phyloP scores from a whole-genome alignment of 176 grass and related monocot species.

The Carex pumila region DNA sequence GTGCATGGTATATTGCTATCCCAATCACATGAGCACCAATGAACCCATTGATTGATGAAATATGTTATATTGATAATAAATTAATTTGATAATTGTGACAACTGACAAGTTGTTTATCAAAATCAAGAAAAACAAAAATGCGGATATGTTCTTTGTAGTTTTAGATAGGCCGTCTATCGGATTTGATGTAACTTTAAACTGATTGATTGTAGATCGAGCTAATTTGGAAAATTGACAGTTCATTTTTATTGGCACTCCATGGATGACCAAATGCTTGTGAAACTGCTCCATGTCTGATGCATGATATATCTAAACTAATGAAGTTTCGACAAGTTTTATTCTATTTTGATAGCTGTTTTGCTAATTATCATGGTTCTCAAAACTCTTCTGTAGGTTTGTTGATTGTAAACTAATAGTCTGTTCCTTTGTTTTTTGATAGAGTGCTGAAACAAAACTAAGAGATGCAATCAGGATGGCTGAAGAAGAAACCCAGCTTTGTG shows the following conservation, averaged over 20 bases:
- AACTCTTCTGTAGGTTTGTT: background rate
- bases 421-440: slow-evolving; percentile 25
- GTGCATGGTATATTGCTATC: background rate
- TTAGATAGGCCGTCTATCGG: no score
- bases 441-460: slow-evolving; percentile 35
- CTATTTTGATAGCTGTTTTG: no score
- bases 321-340: background rate
- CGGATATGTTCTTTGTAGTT: no score
- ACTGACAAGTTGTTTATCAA: no score
- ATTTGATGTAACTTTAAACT: background rate
- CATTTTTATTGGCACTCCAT: background rate
- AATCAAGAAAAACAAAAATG: no score
- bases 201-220: background rate
- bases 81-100: no score
- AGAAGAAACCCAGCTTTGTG: slow-evolving; percentile 42
- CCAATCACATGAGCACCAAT: background rate
- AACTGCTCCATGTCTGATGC: background rate
- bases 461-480: slow-evolving; percentile 20
- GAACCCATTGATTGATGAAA: no score
- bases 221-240: background rate
- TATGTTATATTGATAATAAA: no score
- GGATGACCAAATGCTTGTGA: background rate
- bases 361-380: background rate
- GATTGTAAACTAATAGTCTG: background rate
- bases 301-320: background rate